Base-by-base conservation (phyloP, 1,284 basidiomycete genomes). In the Cutaneotrichosporon spelunceum region DNA sequence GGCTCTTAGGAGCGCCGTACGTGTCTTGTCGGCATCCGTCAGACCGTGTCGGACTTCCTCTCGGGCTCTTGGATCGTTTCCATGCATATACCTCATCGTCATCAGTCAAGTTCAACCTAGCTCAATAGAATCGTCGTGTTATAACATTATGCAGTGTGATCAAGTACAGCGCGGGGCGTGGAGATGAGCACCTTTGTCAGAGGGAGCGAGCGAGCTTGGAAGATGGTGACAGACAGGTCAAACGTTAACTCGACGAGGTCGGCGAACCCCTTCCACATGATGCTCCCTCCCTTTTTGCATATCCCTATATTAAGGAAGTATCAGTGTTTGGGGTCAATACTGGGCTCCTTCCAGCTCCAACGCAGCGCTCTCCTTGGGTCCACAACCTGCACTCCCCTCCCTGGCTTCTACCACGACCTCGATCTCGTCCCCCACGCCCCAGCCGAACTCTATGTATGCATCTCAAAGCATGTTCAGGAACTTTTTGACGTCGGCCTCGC, bases 401-500 rank as follows among this genome's bases (percentile, higher is more conserved):
- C 30, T 10, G 6, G 6, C 30, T 10, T 33, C 30, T 4, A 7
- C 4, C 30, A 7, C 30, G 8, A 1, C 30, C 2, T 33, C 30
- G n/a, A n/a, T 11, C 30, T 19, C 19, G 16, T 19, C 39, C 11
- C 21, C 33, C 4, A 23, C 27, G 5, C 21, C 34, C 36, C 44
- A 39, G 16, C 39, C 26, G 39, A 26, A 45, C 16, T 48, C 48
- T 36, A 50, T 57, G 57, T 39, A 58, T 57, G 48, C 34, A 53
- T 56, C 21, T 55, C 57, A 72, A 13, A 77, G 67, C 65, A 74
- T 68, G 27, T 56, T 67, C 13, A 79, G 63, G 68, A 78, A 78
- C 67, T 76, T 75, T 61, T 77, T 70, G 61, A 79, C 67, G 39
- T 77, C 73, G 21, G 66, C 70, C 59, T 74, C 71, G 39, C 61